phyloP scores from a whole-genome alignment of 345 rosid genomes.

The Cardamine chenopodiifolia region DNA sequence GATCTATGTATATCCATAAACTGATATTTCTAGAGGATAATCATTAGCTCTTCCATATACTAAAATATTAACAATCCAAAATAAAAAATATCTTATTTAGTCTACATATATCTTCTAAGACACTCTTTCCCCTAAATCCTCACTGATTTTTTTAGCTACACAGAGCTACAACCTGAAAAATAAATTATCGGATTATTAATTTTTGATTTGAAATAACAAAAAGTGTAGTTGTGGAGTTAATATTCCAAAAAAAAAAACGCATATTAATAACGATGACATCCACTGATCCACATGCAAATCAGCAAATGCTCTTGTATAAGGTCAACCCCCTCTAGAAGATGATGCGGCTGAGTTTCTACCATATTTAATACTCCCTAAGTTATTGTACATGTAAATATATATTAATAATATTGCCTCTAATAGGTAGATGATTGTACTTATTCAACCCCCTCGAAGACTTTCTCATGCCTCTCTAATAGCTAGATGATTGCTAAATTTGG shows the following conservation, averaged over 20 bases:
- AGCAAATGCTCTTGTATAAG: constrained; percentile 4
- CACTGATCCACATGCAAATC: constrained; percentile 36
- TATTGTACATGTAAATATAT: too few species aligned
- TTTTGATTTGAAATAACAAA: neutral
- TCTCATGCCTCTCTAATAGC: constrained; percentile 28
- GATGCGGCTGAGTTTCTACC: constrained; percentile 28
- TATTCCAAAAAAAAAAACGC: neutral
- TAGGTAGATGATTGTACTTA: too few species aligned
- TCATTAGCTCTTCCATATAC: constrained; percentile 5
- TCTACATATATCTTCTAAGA: neutral
- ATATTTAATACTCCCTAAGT: constrained; percentile 36
- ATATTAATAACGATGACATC: neutral
- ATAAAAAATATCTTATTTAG: neutral
- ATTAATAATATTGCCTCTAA: too few species aligned
- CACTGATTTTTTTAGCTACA: constrained; percentile 4
- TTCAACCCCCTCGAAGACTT: constrained; percentile 30
- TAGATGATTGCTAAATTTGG: constrained; percentile 21
- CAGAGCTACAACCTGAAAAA: neutral
- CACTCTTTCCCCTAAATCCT: neutral
- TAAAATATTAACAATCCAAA: neutral
- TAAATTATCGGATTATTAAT: neutral
- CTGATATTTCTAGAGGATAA: neutral
- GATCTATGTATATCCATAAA: neutral
- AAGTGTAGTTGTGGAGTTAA: neutral
- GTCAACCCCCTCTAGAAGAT: constrained; percentile 32